Conservation (phyloP, 1,284 basidiomycete genomes). For the Moesziomyces aphidis region DNA sequence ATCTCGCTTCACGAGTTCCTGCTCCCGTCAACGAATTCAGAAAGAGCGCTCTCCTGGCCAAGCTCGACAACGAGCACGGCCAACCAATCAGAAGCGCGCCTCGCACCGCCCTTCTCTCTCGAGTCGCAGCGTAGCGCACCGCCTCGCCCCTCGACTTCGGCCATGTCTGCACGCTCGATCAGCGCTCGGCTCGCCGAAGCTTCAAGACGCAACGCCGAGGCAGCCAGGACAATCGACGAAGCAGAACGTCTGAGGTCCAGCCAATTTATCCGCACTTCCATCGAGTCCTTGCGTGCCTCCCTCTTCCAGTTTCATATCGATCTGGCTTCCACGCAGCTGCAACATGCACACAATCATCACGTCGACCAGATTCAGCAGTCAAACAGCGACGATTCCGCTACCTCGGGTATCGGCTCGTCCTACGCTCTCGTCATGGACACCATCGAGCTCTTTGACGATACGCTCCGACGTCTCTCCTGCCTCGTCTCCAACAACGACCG, state of each 20-base stretch:
- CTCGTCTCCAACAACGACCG: slow-evolving; percentile 17
- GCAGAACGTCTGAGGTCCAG: slow-evolving; percentile 32
- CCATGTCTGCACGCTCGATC: slow-evolving; percentile 17
- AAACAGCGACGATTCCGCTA: background rate
- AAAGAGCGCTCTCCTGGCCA: background rate
- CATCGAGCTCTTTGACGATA: slow-evolving; percentile 40
- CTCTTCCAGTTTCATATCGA: slow-evolving; percentile 37
- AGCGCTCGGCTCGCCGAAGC: slow-evolving; percentile 23
- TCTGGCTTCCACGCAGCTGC: slow-evolving; percentile 27
- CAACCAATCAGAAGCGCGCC: background rate
- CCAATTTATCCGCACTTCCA: slow-evolving; percentile 30
- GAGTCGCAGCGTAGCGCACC: slow-evolving; percentile 2
- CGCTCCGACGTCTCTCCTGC: slow-evolving; percentile 30
- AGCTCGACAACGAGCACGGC: background rate
- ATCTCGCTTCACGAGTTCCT: slow-evolving; percentile 14
- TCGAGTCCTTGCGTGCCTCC: slow-evolving; percentile 39
- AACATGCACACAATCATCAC: slow-evolving; percentile 1
- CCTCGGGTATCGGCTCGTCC: slow-evolving; percentile 12
- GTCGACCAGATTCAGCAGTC: background rate
- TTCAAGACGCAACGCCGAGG: slow-evolving; percentile 30
- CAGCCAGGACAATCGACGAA: slow-evolving; percentile 28
- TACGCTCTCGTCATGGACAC: slow-evolving; percentile 40
- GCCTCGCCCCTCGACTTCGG: slow-evolving; percentile 1
- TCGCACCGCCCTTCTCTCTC: background rate
- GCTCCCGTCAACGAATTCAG: background rate